phyloP scores from a whole-genome alignment of 2,329 filamentous ascomycete species.

The Huntiella bhutanensis region DNA sequence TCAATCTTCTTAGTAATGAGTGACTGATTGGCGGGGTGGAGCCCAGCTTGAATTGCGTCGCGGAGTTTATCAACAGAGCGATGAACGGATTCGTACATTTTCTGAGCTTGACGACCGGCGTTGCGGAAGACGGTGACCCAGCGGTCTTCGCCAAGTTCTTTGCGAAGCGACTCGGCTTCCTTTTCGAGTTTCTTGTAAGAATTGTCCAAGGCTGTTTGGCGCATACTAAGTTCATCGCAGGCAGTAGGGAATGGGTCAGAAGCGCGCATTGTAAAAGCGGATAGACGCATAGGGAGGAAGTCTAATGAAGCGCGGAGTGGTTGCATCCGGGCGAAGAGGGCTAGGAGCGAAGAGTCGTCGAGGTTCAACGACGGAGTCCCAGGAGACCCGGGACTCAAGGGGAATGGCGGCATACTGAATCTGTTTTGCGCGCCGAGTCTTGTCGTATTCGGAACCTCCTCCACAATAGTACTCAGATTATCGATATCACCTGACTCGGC shows the following conservation, averaged over 20 bases:
- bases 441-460: slow-evolving; percentile 49
- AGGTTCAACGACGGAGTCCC: slow-evolving; percentile 37
- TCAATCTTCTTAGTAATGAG: slow-evolving; percentile 67
- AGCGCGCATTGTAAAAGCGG: slow-evolving; percentile 65
- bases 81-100: slow-evolving; percentile 92
- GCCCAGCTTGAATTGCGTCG: slow-evolving; percentile 56
- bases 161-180: slow-evolving; percentile 73
- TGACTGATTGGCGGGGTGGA: slow-evolving; percentile 53
- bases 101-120: slow-evolving; percentile 75
- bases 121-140: slow-evolving; percentile 94
- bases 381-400: slow-evolving; percentile 43
- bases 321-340: slow-evolving; percentile 87
- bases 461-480: slow-evolving; percentile 81
- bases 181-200: slow-evolving; percentile 75
- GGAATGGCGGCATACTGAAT: slow-evolving; percentile 47
- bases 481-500: slow-evolving; percentile 59
- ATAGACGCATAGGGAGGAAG: slow-evolving; percentile 86
- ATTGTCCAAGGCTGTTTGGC: slow-evolving; percentile 56
- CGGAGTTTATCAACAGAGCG: slow-evolving; percentile 66
- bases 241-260: slow-evolving; percentile 69
- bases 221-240: slow-evolving; percentile 68
- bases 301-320: slow-evolving; percentile 81
- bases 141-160: slow-evolving; percentile 83
- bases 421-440: slow-evolving; percentile 31
- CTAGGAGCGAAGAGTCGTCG: slow-evolving; percentile 75